These are phyloP conservation scores for Cladophialophora psammophila DNA, from an alignment of 2,329 filamentous ascomycete species.

Conservation along the genomic window DNA sequence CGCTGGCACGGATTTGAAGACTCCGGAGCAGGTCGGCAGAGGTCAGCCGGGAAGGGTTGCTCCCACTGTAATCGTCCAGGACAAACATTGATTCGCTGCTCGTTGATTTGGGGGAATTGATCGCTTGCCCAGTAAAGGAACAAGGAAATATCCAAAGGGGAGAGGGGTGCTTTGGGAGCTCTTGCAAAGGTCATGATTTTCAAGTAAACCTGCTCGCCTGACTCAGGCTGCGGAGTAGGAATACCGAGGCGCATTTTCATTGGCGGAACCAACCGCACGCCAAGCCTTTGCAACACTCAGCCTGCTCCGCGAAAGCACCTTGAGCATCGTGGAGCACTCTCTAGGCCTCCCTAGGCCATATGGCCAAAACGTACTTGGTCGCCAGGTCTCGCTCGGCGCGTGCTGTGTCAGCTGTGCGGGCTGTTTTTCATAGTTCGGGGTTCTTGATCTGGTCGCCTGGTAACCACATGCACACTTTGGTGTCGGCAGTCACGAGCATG, in stretches of 20 bases:
- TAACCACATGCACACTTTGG: slow-evolving; percentile 80
- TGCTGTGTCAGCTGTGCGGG: not conserved
- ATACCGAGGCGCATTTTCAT: not conserved
- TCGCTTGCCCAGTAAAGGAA: not conserved
- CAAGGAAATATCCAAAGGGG: not conserved
- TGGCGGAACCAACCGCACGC: slow-evolving; percentile 16
- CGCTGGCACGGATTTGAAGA: slow-evolving; percentile 27
- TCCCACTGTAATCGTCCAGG: not conserved
- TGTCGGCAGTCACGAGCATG: slow-evolving; percentile 87
- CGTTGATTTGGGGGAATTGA: not conserved
- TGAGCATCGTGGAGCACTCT: too few species aligned
- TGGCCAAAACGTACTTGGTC: not conserved
- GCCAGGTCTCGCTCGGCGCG: not conserved
- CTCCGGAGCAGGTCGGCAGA: slow-evolving; percentile 12
- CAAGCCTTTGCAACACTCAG: not conserved
- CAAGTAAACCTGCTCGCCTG: not conserved
- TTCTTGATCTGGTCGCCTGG: slow-evolving; percentile 52
- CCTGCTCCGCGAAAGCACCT: too few species aligned
- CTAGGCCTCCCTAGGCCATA: not conserved
- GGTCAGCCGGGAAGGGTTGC: not conserved
- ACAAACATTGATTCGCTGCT: not conserved
- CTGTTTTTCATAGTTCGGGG: slow-evolving; percentile 32
- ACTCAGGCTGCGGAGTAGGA: slow-evolving; percentile 11
- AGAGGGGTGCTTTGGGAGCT: not conserved
- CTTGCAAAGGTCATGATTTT: not conserved